Evolutionary conservation across 306 rosid genomes (phyloP).

Genomic region (Comarum palustre): DNA sequence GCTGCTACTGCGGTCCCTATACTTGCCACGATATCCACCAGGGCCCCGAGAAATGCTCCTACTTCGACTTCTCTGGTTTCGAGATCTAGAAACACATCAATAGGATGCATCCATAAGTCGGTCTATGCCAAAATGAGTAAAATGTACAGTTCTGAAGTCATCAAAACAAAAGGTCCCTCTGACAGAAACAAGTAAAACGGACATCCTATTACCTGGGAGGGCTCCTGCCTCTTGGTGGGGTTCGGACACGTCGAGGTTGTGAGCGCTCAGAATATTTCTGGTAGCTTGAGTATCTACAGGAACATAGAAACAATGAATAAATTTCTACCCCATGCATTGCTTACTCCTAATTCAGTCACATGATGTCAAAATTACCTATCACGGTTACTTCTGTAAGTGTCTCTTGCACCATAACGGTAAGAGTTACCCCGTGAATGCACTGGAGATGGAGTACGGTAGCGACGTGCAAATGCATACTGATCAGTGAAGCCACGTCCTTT

Average conservation of each 20-base stretch:
- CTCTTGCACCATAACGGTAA: constrained; percentile 55
- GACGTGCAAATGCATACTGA: constrained; percentile 80
- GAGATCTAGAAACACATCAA: constrained; percentile 38
- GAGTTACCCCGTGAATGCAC: constrained; percentile 45
- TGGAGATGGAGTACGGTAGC: constrained; percentile 93
- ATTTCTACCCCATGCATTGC: not conserved
- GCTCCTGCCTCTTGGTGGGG: constrained; percentile 68
- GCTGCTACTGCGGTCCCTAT: constrained; percentile 49
- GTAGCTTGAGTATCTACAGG: constrained; percentile 64
- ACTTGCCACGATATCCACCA: constrained; percentile 46
- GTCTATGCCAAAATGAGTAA: not conserved
- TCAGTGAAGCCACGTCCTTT: constrained; percentile 99
- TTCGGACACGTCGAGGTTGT: constrained; percentile 57
- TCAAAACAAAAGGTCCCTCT: not conserved
- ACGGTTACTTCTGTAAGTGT: constrained; percentile 50
- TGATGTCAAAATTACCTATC: constrained; percentile 54
- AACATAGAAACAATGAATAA: constrained; percentile 29
- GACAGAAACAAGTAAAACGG: not conserved
- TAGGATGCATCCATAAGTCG: not conserved
- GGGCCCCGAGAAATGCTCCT: constrained; percentile 77
- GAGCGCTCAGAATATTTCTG: constrained; percentile 58
- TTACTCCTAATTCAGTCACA: constrained; percentile 4
- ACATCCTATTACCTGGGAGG: constrained; percentile 57
- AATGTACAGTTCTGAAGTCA: not conserved
- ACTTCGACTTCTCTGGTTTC: constrained; percentile 62